phyloP scores from a whole-genome alignment of 169 alveolate species.

The Cryptosporidium felis region DNA sequence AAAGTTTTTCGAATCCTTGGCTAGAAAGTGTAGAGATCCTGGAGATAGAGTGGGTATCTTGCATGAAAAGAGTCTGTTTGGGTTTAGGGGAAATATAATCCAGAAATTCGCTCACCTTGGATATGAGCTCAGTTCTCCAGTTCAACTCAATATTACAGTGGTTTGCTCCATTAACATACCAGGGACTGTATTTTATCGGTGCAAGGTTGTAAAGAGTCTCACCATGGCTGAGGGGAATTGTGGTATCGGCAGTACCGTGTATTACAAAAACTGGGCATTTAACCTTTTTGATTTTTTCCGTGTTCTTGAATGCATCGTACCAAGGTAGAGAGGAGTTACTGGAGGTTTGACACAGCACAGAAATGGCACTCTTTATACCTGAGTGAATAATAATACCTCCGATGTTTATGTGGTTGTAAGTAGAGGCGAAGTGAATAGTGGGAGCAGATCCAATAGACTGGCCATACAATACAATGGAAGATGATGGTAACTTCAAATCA shows the following conservation, averaged over 20 bases:
- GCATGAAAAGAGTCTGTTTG: neutral
- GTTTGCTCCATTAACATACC: conserved; percentile 67
- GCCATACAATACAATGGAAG: conserved; percentile 74
- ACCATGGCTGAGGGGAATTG: conserved; percentile 75
- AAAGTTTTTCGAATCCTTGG: conserved; percentile 35
- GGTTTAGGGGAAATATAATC: neutral
- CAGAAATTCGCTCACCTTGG: conserved; percentile 10
- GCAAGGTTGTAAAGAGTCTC: conserved; percentile 59
- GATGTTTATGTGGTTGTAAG: conserved; percentile 45
- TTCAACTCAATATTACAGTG: conserved; percentile 49
- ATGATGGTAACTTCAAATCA: conserved; percentile 18
- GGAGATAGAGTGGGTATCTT: conserved; percentile 1
- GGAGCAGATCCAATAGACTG: conserved; percentile 82
- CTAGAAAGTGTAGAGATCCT: conserved; percentile 55
- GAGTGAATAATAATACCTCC: conserved; percentile 80
- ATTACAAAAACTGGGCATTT: conserved; percentile 80
- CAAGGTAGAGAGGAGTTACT: conserved; percentile 69
- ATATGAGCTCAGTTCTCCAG: conserved; percentile 49
- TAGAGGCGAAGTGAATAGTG: conserved; percentile 63
- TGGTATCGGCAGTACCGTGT: conserved; percentile 80
- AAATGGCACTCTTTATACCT: conserved; percentile 78
- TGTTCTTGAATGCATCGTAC: conserved; percentile 78
- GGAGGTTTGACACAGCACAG: conserved; percentile 56
- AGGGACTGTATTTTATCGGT: conserved; percentile 42
- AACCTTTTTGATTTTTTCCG: conserved; percentile 74